A percentile compares a stretch with the other conserved stretches of the same genome.
Evolutionary conservation across 495 filamentous ascomycete species (phyloP).

Genomic region (Thozetella sp.): DNA sequence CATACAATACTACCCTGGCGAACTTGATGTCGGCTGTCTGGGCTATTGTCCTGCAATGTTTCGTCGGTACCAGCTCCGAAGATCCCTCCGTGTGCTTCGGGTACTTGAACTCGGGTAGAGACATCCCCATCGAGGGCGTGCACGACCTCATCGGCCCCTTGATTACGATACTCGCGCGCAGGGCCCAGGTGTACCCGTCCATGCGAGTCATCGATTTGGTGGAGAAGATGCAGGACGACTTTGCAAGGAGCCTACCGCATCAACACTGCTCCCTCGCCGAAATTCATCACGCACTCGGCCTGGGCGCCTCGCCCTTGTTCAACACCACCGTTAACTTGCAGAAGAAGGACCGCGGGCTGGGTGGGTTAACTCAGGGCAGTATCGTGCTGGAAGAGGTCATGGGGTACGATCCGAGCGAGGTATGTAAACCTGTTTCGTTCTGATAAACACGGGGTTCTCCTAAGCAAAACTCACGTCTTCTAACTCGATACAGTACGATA

Average conservation of each 20-base stretch:
- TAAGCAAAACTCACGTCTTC: too few species aligned
- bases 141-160: conserved; percentile 49
- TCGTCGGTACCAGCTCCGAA: neutral
- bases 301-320: conserved; percentile 5
- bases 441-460: too few species aligned
- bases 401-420: too few species aligned
- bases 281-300: conserved; percentile 25
- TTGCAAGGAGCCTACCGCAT: conserved; percentile 24
- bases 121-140: conserved; percentile 46
- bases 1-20: neutral
- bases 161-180: conserved; percentile 17
- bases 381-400: too few species aligned
- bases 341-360: too few species aligned
- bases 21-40: neutral
- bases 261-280: conserved; percentile 32
- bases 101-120: conserved; percentile 22
- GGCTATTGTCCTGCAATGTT: neutral
- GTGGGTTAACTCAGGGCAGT: too few species aligned
- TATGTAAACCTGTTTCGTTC: too few species aligned
- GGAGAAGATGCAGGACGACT: conserved; percentile 24
- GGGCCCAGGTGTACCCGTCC: neutral
- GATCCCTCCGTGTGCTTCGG: conserved; percentile 4
- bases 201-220: neutral
- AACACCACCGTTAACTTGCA: conserved; percentile 14
- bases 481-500: too few species aligned